Evolutionary conservation across 345 rosid genomes (phyloP), one percentile per base, ranked within the genome.

Genomic region (Durio zibethinus): DNA sequence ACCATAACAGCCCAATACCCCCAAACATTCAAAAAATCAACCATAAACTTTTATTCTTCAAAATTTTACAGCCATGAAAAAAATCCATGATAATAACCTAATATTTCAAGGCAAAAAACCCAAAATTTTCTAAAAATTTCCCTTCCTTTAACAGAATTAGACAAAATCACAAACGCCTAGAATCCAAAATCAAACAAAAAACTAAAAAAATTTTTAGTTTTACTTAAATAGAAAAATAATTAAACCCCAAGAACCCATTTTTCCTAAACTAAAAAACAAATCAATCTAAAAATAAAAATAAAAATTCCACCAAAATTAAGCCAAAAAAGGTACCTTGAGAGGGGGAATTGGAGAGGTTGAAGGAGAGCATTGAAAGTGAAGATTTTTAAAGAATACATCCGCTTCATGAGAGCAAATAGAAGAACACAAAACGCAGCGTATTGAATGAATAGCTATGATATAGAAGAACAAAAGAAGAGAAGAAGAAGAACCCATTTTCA

Each of bases 301-400:
- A 47, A 42, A 15, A 25, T 35, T 18, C 23, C 3, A 59, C 54
- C 18, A 42, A 76, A 36, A 47, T 18, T 1, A 63, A 42, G 25
- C 33, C 33, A 15, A 29, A 40, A 52, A 77, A 47, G 66, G 80
- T 62, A 92, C 97, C 93, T 90, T 79, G 50, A 89, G 60, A 78
- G 93, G 88, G 66, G 87, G 92, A 18, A 40, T 82, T 9, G 91
- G 88, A 36, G 88, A 80, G 80, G 88, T 83, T 83, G 87, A 84
- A 21, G 60, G 81, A 79, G 88, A 87, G 79, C 97, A 94, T 82
- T 79, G 92, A 21, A 77, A 74, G 53, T 79, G 82, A 72, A 94
- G 84, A 73, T 70, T 75, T 76, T 23, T 77, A 27, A 83, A 56
- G 80, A 91, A 89, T 56, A 83, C 72, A 73, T 65, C 69, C 21